phyloP scores from a whole-genome alignment of 306 rosid genomes.

The Cicer arietinum region DNA sequence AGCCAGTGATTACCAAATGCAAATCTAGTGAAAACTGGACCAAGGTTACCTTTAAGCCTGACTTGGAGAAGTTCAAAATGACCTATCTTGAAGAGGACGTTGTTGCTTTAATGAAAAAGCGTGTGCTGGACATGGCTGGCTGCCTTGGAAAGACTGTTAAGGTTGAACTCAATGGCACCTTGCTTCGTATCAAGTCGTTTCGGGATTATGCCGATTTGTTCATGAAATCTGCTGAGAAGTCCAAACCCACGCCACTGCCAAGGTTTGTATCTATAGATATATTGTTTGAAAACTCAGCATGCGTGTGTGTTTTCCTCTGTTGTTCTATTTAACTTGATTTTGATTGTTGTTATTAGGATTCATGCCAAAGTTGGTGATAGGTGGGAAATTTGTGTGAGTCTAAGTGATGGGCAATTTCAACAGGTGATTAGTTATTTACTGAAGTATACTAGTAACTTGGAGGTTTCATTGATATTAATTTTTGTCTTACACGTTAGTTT shows the following conservation, averaged over 20 bases:
- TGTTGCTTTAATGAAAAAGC: constrained; percentile 88
- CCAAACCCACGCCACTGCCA: constrained; percentile 57
- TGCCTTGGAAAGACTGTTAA: constrained; percentile 91
- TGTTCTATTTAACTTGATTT: constrained; percentile 29
- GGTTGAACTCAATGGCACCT: constrained; percentile 77
- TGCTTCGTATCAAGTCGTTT: constrained; percentile 67
- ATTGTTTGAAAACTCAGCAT: background rate
- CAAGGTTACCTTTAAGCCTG: constrained; percentile 88
- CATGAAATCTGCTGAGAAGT: constrained; percentile 66
- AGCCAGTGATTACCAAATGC: constrained; percentile 77
- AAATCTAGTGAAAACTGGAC: constrained; percentile 91
- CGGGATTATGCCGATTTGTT: constrained; percentile 86
- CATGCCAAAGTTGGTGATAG: constrained; percentile 77
- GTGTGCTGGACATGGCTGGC: constrained; percentile 93
- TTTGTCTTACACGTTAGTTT: constrained; percentile 17
- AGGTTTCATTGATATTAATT: constrained; percentile 6
- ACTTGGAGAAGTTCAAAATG: constrained; percentile 82
- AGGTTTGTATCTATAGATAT: constrained; percentile 53
- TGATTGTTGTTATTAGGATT: constrained; percentile 50
- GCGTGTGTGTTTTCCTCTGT: background rate
- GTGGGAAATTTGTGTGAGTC: constrained; percentile 89
- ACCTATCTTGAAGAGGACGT: constrained; percentile 88
- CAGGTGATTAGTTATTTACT: constrained; percentile 59
- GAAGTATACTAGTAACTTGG: constrained; percentile 11
- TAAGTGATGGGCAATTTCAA: constrained; percentile 94